Conservation (phyloP, 768 basidiomycete genomes). For the Plicaturopsis crispa region DNA sequence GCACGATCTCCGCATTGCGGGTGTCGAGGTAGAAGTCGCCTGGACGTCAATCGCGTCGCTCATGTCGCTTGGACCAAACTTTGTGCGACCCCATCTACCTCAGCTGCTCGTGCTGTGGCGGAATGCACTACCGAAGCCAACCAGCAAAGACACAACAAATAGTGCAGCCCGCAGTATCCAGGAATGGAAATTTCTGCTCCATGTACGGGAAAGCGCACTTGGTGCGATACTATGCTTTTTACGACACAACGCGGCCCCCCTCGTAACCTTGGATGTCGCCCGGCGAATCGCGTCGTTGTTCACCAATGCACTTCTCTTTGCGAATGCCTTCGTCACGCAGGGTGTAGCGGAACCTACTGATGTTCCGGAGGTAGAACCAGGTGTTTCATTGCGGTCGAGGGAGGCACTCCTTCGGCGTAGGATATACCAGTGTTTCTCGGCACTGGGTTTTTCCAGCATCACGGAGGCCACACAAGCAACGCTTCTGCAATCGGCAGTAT, state of each 20-base stretch:
- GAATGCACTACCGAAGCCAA: slow-evolving; percentile 93
- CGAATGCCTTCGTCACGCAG: slow-evolving; percentile 72
- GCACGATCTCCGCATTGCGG: slow-evolving; percentile 78
- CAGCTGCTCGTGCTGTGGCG: slow-evolving; percentile 95
- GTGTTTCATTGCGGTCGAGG: slow-evolving; percentile 61
- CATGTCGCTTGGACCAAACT: slow-evolving; percentile 89
- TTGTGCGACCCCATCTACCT: slow-evolving; percentile 88
- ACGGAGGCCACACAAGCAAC: slow-evolving; percentile 77
- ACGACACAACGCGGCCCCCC: slow-evolving; percentile 60
- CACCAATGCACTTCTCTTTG: slow-evolving; percentile 85
- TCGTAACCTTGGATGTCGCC: slow-evolving; percentile 88
- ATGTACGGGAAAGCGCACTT: slow-evolving; percentile 85
- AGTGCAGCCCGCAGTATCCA: slow-evolving; percentile 54
- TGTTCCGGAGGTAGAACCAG: slow-evolving; percentile 20
- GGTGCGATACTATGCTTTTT: slow-evolving; percentile 87
- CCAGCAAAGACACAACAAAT: slow-evolving; percentile 69
- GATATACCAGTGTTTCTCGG: slow-evolving; percentile 84
- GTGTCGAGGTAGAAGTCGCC: slow-evolving; percentile 84
- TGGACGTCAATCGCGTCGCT: slow-evolving; percentile 90
- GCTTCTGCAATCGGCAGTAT: slow-evolving; percentile 73
- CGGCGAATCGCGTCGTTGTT: slow-evolving; percentile 82
- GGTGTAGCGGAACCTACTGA: slow-evolving; percentile 59
- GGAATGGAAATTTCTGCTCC: slow-evolving; percentile 89
- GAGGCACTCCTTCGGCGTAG: slow-evolving; percentile 81
- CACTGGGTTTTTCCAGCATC: slow-evolving; percentile 71